These are phyloP conservation scores for Daldinia bambusicola DNA, from an alignment of 495 filamentous ascomycete genomes.

Conservation along the genomic window DNA sequence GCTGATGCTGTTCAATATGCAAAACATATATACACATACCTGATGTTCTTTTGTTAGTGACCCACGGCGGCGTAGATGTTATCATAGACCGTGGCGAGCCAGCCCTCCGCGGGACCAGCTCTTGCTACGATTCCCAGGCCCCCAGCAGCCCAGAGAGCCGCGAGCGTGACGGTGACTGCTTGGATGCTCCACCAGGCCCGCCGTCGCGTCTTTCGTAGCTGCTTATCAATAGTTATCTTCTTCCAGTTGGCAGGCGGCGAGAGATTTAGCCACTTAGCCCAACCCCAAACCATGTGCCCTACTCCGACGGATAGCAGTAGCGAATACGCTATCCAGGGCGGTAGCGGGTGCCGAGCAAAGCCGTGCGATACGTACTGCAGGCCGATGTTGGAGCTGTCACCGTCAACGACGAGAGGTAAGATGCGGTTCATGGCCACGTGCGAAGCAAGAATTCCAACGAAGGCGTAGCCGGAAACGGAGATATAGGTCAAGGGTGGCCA, in stretches of 20 bases:
- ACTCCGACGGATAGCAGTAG: conserved; percentile 73
- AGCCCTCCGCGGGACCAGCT: conserved; percentile 75
- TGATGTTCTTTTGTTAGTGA: conserved; percentile 1
- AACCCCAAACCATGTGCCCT: conserved; percentile 86
- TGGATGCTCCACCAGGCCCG: conserved; percentile 77
- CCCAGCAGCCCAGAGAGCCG: conserved; percentile 80
- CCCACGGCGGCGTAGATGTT: conserved; percentile 51
- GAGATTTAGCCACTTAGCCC: conserved; percentile 75
- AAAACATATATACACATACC: conserved; percentile 28
- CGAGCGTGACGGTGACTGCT: conserved; percentile 64
- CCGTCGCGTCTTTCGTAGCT: conserved; percentile 59
- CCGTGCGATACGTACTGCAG: conserved; percentile 87
- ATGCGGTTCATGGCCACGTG: conserved; percentile 78
- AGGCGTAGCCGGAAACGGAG: conserved; percentile 71
- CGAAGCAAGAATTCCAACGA: conserved; percentile 69
- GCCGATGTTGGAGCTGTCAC: conserved; percentile 82
- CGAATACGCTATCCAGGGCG: conserved; percentile 74
- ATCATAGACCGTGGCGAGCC: conserved; percentile 84
- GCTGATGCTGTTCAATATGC: conserved; percentile 22
- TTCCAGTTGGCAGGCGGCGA: conserved; percentile 56
- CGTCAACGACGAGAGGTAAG: conserved; percentile 77
- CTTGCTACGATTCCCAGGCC: conserved; percentile 79
- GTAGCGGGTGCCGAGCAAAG: conserved; percentile 71
- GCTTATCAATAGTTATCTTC: conserved; percentile 59
- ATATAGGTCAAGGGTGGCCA: conserved; percentile 77